phyloP scores from a whole-genome alignment of 2,329 filamentous ascomycete species.

The Penicillium sp. region DNA sequence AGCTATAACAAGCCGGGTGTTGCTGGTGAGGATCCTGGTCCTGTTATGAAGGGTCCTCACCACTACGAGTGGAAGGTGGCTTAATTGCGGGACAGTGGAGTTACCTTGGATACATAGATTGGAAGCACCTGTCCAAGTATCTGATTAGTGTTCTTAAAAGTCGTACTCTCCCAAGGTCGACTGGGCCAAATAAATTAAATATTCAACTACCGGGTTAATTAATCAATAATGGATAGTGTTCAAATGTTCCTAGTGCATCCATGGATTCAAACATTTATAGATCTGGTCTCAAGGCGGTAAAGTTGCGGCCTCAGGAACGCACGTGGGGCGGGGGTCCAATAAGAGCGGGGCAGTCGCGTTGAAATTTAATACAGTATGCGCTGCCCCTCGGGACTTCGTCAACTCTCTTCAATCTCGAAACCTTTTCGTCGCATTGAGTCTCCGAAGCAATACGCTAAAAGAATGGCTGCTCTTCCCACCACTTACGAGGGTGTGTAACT shows the following conservation, averaged over 20 bases:
- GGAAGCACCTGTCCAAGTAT: background rate
- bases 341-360: conserved; percentile 13
- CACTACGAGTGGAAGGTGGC: conserved; percentile 60
- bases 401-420: conserved; percentile 24
- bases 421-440: conserved; percentile 34
- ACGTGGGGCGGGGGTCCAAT: conserved; percentile 31
- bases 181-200: background rate
- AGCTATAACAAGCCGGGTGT: conserved; percentile 57
- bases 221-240: no score
- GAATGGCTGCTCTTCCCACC: conserved; percentile 57
- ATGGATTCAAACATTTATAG: background rate
- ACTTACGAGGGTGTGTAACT: conserved; percentile 60
- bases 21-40: conserved; percentile 54
- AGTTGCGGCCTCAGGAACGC: conserved; percentile 21
- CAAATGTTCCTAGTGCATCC: background rate
- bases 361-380: conserved; percentile 25
- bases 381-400: conserved; percentile 16
- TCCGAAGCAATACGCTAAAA: conserved; percentile 33
- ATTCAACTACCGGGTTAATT: no score
- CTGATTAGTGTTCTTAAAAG: background rate
- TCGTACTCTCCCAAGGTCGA: background rate
- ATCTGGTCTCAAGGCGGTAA: background rate
- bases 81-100: background rate
- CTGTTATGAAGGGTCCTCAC: conserved; percentile 57
- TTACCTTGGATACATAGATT: conserved; percentile 1